Evolutionary conservation across 2,329 filamentous ascomycete species (phyloP).

Genomic region (Simplicillium sp.): DNA sequence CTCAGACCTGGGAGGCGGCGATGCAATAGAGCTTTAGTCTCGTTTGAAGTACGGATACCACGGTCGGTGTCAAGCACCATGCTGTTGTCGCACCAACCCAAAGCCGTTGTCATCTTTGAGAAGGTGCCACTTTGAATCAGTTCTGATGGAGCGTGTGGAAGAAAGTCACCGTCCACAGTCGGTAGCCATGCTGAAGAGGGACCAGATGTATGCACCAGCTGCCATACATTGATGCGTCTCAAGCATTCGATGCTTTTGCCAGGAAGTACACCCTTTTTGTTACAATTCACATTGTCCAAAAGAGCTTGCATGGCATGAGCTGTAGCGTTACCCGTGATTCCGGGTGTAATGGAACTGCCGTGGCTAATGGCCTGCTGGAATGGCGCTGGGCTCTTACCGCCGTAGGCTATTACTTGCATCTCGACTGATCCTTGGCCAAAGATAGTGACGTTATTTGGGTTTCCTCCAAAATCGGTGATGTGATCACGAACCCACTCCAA

Average conservation of each 20-base stretch:
- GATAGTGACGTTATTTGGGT: constrained; percentile 16
- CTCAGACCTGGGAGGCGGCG: no score
- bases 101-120: background rate
- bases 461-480: constrained; percentile 17
- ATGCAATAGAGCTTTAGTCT: no score
- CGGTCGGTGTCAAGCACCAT: background rate
- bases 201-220: constrained; percentile 6
- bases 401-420: constrained; percentile 6
- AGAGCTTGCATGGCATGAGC: background rate
- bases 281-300: background rate
- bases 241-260: background rate
- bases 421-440: constrained; percentile 18
- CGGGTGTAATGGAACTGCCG: background rate
- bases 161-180: background rate
- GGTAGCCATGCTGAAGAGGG: background rate
- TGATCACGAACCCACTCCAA: constrained; percentile 16
- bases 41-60: no score
- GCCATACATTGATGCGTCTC: background rate
- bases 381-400: background rate
- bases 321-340: background rate
- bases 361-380: background rate
- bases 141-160: background rate
- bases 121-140: background rate
- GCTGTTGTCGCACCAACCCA: background rate
- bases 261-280: background rate